phyloP scores from a whole-genome alignment of 495 filamentous ascomycete species.

The Staphylotrichum longicolle region DNA sequence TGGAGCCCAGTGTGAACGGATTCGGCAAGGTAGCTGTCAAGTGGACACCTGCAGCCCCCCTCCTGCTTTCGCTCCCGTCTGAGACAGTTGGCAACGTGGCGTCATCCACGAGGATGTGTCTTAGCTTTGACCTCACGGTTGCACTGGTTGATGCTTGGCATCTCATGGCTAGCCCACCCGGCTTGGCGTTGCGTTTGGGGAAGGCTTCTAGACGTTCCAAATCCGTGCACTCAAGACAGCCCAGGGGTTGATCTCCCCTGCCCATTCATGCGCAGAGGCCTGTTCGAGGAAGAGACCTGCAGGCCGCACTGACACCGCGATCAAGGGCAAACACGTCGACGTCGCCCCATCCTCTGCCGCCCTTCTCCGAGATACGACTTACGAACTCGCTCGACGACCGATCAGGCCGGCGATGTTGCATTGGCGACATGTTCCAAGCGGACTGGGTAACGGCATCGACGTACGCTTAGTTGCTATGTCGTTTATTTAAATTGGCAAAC shows the following conservation, averaged over 20 bases:
- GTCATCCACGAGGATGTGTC: neutral
- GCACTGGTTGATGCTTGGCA: slow-evolving; percentile 9
- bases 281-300: neutral
- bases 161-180: slow-evolving; percentile 14
- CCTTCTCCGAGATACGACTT: slow-evolving; percentile 5
- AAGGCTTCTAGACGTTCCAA: slow-evolving; percentile 37
- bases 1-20: no score
- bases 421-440: neutral
- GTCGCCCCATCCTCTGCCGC: neutral
- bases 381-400: neutral
- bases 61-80: neutral
- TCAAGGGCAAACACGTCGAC: slow-evolving; percentile 4
- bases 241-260: slow-evolving; percentile 26
- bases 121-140: slow-evolving; percentile 1
- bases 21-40: neutral
- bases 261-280: slow-evolving; percentile 30
- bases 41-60: neutral
- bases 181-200: slow-evolving; percentile 22
- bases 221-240: slow-evolving; percentile 33
- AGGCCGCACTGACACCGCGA: slow-evolving; percentile 16
- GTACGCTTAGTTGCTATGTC: neutral
- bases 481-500: slow-evolving; percentile 16
- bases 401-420: neutral
- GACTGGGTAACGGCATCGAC: neutral
- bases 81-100: neutral